Percentiles rank a stretch among this genome's conserved stretches.
Evolutionary conservation across 768 basidiomycete species (phyloP).

Genomic region (Russula ochroleuca): DNA sequence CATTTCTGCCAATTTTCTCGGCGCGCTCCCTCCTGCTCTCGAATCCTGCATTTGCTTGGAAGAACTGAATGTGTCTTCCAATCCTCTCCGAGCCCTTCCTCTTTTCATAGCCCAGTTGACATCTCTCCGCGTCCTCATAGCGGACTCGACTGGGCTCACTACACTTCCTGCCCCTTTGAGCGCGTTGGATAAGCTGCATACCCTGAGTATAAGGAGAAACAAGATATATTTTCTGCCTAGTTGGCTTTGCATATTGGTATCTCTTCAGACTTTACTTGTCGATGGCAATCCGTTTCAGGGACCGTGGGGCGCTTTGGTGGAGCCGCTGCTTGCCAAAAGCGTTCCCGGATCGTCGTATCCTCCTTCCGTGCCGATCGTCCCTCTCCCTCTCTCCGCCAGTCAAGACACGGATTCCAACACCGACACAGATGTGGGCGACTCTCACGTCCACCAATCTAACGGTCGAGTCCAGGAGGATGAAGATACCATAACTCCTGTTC

Average conservation of each 20-base stretch:
- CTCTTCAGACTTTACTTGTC: constrained; percentile 82
- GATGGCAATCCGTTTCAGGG: constrained; percentile 96
- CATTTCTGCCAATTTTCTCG: constrained; percentile 84
- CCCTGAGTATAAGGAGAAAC: constrained; percentile 84
- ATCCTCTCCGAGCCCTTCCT: constrained; percentile 89
- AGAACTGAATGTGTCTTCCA: constrained; percentile 90
- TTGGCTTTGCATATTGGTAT: constrained; percentile 88
- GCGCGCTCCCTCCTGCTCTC: constrained; percentile 77
- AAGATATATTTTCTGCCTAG: constrained; percentile 84
- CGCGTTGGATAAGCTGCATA: constrained; percentile 76
- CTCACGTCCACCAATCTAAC: constrained; percentile 40
- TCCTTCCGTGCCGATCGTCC: constrained; percentile 59
- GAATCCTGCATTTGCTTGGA: constrained; percentile 78
- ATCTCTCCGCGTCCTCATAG: constrained; percentile 81
- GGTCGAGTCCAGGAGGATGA: constrained; percentile 57
- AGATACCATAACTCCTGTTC: constrained; percentile 66
- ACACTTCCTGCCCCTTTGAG: constrained; percentile 72
- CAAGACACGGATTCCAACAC: constrained; percentile 44
- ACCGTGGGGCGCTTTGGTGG: constrained; percentile 86
- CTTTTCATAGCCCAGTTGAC: constrained; percentile 73
- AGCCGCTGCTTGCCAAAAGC: constrained; percentile 67
- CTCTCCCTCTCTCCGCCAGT: constrained; percentile 46
- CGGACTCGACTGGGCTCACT: constrained; percentile 82
- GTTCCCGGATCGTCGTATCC: constrained; percentile 60
- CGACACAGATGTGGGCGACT: constrained; percentile 53